Evolutionary conservation across 495 filamentous ascomycete genomes (phyloP).

Genomic region (Cercophora scortea): DNA sequence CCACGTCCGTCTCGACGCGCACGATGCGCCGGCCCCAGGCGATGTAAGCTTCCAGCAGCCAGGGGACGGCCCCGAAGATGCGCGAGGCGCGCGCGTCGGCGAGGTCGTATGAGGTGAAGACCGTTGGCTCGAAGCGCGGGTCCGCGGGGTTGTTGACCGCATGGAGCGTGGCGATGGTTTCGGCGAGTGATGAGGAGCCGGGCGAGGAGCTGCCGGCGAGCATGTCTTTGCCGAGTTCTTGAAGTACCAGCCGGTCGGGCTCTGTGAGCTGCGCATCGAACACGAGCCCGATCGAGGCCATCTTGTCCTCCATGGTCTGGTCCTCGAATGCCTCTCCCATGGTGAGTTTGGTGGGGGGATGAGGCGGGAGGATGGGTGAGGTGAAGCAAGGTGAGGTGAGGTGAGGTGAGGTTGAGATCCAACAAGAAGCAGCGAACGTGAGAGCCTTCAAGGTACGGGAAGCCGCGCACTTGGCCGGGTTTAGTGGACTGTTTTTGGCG

Average conservation of each 20-base stretch:
- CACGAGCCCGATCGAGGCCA: not conserved
- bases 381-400: not conserved
- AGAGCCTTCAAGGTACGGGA: too few relatives aligned
- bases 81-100: constrained; percentile 4
- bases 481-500: too few relatives aligned
- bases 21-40: constrained; percentile 19
- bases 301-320: not conserved
- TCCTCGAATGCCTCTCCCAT: not conserved
- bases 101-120: constrained; percentile 32
- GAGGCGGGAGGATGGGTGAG: not conserved
- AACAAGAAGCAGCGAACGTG: not conserved
- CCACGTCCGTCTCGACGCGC: constrained; percentile 34
- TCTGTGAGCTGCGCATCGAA: constrained; percentile 8
- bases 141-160: constrained; percentile 43
- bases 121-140: constrained; percentile 27
- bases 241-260: constrained; percentile 11
- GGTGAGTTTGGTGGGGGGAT: not conserved
- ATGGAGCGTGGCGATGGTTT: constrained; percentile 2
- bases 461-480: too few relatives aligned
- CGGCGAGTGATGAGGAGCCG: not conserved
- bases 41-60: constrained; percentile 14
- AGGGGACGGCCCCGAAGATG: not conserved
- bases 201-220: not conserved
- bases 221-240: constrained; percentile 3
- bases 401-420: not conserved